Conservation (phyloP, 176 grass and related monocot species). For the Aegilops longissima region DNA sequence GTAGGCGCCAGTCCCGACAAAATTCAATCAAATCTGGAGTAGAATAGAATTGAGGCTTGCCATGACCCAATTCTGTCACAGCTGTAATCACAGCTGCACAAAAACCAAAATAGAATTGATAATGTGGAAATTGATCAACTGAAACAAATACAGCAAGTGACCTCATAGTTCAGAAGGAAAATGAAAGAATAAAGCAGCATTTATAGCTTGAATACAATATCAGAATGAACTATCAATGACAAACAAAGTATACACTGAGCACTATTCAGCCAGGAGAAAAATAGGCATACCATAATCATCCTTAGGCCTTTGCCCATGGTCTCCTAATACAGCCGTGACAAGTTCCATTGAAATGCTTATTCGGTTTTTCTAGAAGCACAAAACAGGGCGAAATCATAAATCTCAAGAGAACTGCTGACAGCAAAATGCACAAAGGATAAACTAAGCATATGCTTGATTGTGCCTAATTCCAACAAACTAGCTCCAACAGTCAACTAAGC, state of each 20-base stretch:
- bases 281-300: constrained; percentile 84
- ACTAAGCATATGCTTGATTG: constrained; percentile 3
- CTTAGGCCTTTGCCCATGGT: constrained; percentile 95
- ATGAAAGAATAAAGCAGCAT: neutral
- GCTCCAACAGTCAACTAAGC: neutral
- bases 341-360: constrained; percentile 98
- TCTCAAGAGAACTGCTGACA: neutral
- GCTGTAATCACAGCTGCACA: constrained; percentile 74
- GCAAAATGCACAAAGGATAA: constrained; percentile 21
- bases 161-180: neutral
- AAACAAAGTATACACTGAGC: constrained; percentile 18
- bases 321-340: constrained; percentile 94
- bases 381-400: constrained; percentile 24
- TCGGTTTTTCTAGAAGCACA: constrained; percentile 59
- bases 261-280: constrained; percentile 9
- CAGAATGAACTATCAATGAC: neutral
- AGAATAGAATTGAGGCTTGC: constrained; percentile 95
- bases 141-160: neutral
- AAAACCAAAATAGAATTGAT: constrained; percentile 19
- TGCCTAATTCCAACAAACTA: neutral
- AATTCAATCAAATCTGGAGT: constrained; percentile 88
- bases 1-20: constrained; percentile 84
- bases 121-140: neutral
- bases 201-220: neutral
- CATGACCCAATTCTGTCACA: constrained; percentile 74